Evolutionary conservation across 2,329 filamentous ascomycete species (phyloP).

Genomic region (Chalaropsis thielavioides): DNA sequence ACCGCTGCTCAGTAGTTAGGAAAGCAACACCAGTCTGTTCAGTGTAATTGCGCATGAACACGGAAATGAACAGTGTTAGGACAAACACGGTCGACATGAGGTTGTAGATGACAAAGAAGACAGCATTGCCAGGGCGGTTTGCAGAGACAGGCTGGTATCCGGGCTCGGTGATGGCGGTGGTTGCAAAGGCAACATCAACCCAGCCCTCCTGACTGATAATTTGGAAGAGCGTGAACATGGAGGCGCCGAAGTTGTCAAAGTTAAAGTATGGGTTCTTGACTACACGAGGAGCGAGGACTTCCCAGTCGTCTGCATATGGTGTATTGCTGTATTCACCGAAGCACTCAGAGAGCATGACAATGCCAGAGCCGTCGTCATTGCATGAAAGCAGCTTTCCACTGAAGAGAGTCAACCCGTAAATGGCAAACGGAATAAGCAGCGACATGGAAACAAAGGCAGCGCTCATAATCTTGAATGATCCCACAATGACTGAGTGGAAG

Average conservation of each 20-base stretch:
- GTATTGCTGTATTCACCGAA: constrained; percentile 66
- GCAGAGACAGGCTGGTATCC: constrained; percentile 58
- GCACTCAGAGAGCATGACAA: constrained; percentile 54
- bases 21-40: constrained; percentile 97
- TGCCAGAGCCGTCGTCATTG: constrained; percentile 43
- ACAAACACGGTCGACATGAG: constrained; percentile 92
- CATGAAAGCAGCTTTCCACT: constrained; percentile 65
- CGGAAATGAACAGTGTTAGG: constrained; percentile 90
- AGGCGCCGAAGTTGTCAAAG: constrained; percentile 89
- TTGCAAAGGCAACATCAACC: constrained; percentile 79
- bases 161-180: constrained; percentile 64
- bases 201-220: constrained; percentile 98
- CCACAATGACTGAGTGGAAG: constrained; percentile 90
- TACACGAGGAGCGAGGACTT: constrained; percentile 66
- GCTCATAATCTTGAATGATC: constrained; percentile 87
- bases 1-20: constrained; percentile 86
- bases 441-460: constrained; percentile 89
- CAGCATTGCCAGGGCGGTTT: constrained; percentile 63
- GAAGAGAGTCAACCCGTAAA: constrained; percentile 90
- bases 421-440: constrained; percentile 87
- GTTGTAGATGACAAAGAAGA: constrained; percentile 96
- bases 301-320: constrained; percentile 62
- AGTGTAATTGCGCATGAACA: constrained; percentile 99
- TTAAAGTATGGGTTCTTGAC: constrained; percentile 72
- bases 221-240: constrained; percentile 92